Conservation (phyloP, 495 filamentous ascomycete species). For the Penicillium soppii region DNA sequence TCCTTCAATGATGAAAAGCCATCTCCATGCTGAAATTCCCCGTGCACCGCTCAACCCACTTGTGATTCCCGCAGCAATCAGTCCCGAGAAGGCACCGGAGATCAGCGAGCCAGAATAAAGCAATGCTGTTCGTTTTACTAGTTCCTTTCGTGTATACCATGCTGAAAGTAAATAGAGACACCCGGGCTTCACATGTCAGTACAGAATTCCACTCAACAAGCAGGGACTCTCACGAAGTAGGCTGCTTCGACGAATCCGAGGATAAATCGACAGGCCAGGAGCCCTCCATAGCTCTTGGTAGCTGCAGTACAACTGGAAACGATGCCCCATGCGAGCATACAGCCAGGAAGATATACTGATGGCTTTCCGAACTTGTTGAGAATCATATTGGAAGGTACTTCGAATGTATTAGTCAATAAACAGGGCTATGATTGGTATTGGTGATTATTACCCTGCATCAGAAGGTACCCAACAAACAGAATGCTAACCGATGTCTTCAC, state of each 20-base stretch:
- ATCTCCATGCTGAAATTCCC: slow-evolving; percentile 31
- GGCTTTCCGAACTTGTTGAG: slow-evolving; percentile 42
- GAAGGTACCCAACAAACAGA: slow-evolving; percentile 53
- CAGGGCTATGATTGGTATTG: slow-evolving; percentile 36
- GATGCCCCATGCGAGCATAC: slow-evolving; percentile 51
- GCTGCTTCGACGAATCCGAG: slow-evolving; percentile 51
- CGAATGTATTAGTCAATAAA: slow-evolving; percentile 29
- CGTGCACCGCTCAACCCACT: slow-evolving; percentile 15
- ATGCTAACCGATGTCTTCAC: slow-evolving; percentile 53
- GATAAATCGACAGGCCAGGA: slow-evolving; percentile 37
- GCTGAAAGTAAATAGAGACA: slow-evolving; percentile 42
- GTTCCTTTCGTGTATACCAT: slow-evolving; percentile 48
- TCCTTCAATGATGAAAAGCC: slow-evolving; percentile 42
- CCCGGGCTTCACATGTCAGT: slow-evolving; percentile 24
- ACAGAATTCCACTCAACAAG: too few species aligned
- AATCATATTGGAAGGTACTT: slow-evolving; percentile 54
- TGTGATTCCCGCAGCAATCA: slow-evolving; percentile 26
- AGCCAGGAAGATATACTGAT: slow-evolving; percentile 32
- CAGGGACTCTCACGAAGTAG: slow-evolving; percentile 27
- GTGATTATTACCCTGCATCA: slow-evolving; percentile 8
- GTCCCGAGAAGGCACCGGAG: slow-evolving; percentile 27
- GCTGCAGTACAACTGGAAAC: slow-evolving; percentile 45
- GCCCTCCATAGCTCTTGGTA: slow-evolving; percentile 39
- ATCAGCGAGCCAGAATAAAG: slow-evolving; percentile 24
- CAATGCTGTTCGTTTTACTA: slow-evolving; percentile 22